Percentiles rank a stretch among this genome's conserved stretches.
Conservation (phyloP, 257 asterid species). For the Anisodus acutangulus region DNA sequence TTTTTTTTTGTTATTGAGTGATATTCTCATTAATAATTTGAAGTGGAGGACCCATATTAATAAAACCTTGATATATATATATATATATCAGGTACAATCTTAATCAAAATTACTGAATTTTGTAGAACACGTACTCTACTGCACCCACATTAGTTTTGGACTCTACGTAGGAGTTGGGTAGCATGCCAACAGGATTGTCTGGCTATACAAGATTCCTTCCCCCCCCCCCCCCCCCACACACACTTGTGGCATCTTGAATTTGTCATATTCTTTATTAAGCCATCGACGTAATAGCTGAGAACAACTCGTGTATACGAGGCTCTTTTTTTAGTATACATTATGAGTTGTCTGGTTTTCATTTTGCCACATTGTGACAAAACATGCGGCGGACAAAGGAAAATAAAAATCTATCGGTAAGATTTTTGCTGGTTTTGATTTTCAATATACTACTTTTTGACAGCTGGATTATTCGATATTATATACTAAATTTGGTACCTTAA, state of each 20-base stretch:
- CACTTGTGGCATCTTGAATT: slow-evolving; percentile 40
- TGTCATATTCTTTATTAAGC: slow-evolving; percentile 20
- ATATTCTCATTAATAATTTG: no score
- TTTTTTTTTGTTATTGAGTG: no score
- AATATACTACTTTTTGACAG: slow-evolving; percentile 29
- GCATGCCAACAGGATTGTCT: slow-evolving; percentile 45
- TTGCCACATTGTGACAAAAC: background rate
- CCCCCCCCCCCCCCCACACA: slow-evolving; percentile 26
- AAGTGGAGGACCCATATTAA: no score
- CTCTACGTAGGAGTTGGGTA: slow-evolving; percentile 30
- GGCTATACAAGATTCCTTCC: slow-evolving; percentile 44
- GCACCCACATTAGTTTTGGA: background rate
- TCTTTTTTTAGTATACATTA: background rate
- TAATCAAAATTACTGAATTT: no score
- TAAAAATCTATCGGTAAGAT: slow-evolving; percentile 8
- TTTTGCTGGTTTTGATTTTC: slow-evolving; percentile 30
- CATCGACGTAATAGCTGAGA: background rate
- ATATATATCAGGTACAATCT: no score
- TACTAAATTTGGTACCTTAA: background rate
- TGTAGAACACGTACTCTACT: no score
- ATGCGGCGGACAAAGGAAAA: slow-evolving; percentile 11
- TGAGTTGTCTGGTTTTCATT: slow-evolving; percentile 26
- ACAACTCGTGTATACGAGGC: slow-evolving; percentile 24
- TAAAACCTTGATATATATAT: no score
- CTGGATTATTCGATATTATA: slow-evolving; percentile 20